Base-by-base conservation (phyloP, 768 basidiomycete species). In the Leccinellum rugosiceps region DNA sequence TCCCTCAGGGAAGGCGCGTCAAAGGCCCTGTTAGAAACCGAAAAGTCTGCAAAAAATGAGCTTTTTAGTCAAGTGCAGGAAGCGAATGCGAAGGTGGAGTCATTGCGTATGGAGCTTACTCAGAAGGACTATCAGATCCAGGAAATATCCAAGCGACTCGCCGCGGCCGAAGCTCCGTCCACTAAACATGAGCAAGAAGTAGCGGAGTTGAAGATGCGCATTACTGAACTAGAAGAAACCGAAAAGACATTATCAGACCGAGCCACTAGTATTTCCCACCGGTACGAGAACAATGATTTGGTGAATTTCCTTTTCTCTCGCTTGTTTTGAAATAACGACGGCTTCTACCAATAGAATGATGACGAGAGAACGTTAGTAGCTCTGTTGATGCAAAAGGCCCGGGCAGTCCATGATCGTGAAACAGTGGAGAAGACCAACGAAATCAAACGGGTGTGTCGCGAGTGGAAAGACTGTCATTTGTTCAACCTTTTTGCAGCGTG, bases 401-500 rank as follows among this genome's bases (percentile, higher is more conserved):
- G 78, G 51, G 74, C 75, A 11, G 68, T 79, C 21, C 77, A 84
- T 60, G 84, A 83, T 58, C 77, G 83, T 52, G 78, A 80, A 17
- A 71, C 79, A 35, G 76, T 84, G 30, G 75, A 73, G 25, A 84
- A 84, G 65, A 75, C 74, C 52, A 83, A 85, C 60, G 83, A 85
- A 54, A 75, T 86, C 28, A 79, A 78, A 57, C 74, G 78, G 59
- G 84, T 84, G 58, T 44, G 75, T 56, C 14, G 48, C 32, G 46
- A 60, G 52, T 44, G 53, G 53, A 53, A 30, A 57, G 48, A 61
- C 31, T 19, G 41, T 52, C 52, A 38, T 56, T 48, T 55, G 6
- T 46, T 54, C 48, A 45, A 61, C 30, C 38, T 43, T 52, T n/a
- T 59, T 51, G 4, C 58, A 85, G 83, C 77, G 80, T 56, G 81